Conservation (phyloP, 192 early-diverging fungal genomes). For the Lobulomyces angularis region DNA sequence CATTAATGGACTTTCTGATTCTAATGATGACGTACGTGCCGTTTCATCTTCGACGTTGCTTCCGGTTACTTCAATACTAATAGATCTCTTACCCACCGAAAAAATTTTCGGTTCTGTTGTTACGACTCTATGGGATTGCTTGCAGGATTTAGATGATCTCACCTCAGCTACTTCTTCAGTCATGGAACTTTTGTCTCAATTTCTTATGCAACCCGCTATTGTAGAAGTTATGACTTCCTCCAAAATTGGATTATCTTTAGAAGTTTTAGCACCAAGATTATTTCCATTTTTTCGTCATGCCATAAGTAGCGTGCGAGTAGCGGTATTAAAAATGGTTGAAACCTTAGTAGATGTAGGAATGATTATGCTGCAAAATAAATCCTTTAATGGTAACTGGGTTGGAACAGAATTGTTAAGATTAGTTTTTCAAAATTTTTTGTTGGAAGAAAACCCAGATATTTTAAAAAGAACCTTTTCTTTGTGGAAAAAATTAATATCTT, state of each 20-base stretch:
- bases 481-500: slow-evolving; percentile 50
- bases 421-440: slow-evolving; percentile 81
- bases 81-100: slow-evolving; percentile 46
- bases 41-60: slow-evolving; percentile 82
- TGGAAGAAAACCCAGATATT: slow-evolving; percentile 66
- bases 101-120: slow-evolving; percentile 61
- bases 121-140: slow-evolving; percentile 70
- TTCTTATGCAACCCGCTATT: slow-evolving; percentile 46
- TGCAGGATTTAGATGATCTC: slow-evolving; percentile 85
- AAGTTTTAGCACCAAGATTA: slow-evolving; percentile 67
- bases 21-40: slow-evolving; percentile 89
- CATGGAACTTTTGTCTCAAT: slow-evolving; percentile 80
- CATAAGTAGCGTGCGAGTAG: slow-evolving; percentile 66
- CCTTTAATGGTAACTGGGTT: slow-evolving; percentile 37
- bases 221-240: slow-evolving; percentile 12
- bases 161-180: slow-evolving; percentile 81
- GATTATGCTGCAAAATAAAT: no score
- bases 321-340: slow-evolving; percentile 65
- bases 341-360: slow-evolving; percentile 59
- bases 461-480: slow-evolving; percentile 43
- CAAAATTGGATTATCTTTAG: slow-evolving; percentile 33
- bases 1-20: slow-evolving; percentile 68
- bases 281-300: slow-evolving; percentile 94
- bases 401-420: slow-evolving; percentile 51
- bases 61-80: slow-evolving; percentile 72